A percentile compares a stretch with the other conserved stretches of the same genome.
These are phyloP conservation scores for Taxawa tesnikishii DNA, from an alignment of 2,329 filamentous ascomycete genomes.

Conservation along the genomic window DNA sequence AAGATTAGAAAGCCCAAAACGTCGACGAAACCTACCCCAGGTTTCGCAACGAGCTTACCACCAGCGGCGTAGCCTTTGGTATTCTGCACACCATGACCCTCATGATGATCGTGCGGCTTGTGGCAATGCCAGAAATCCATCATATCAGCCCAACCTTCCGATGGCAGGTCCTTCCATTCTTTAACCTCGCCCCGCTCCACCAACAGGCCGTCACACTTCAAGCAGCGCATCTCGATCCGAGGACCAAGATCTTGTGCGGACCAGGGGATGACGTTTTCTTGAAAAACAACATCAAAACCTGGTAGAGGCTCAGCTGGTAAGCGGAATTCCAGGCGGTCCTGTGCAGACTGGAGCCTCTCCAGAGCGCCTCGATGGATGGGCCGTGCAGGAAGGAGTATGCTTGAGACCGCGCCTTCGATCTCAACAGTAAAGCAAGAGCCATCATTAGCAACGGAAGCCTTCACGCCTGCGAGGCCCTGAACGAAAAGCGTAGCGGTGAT, in stretches of 20 bases:
- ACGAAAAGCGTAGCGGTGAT: too few species aligned
- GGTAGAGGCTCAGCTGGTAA: too few species aligned
- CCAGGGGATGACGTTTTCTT: slow-evolving; percentile 33
- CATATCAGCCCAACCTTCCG: slow-evolving; percentile 98
- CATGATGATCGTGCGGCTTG: slow-evolving; percentile 57
- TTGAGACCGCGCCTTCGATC: too few species aligned
- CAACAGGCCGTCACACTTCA: slow-evolving; percentile 14
- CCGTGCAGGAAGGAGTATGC: too few species aligned
- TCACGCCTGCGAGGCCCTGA: too few species aligned
- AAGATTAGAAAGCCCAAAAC: slow-evolving; percentile 62
- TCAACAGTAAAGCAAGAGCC: too few species aligned
- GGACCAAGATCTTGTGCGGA: slow-evolving; percentile 23
- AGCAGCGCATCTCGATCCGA: slow-evolving; percentile 15
- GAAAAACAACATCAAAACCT: too few species aligned
- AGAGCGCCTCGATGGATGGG: too few species aligned
- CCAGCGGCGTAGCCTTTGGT: slow-evolving; percentile 75
- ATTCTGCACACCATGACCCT: slow-evolving; percentile 27
- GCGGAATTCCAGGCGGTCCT: too few species aligned
- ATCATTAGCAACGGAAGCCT: too few species aligned
- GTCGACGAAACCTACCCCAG: slow-evolving; percentile 67
- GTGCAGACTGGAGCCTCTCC: too few species aligned
- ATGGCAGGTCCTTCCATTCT: slow-evolving; percentile 84
- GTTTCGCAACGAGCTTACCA: slow-evolving; percentile 54
- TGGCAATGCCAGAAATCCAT: slow-evolving; percentile 99
- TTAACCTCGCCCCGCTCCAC: slow-evolving; percentile 24